Conservation (phyloP, 352 stramenopile genomes). For the Saprolegnia parasitica region DNA sequence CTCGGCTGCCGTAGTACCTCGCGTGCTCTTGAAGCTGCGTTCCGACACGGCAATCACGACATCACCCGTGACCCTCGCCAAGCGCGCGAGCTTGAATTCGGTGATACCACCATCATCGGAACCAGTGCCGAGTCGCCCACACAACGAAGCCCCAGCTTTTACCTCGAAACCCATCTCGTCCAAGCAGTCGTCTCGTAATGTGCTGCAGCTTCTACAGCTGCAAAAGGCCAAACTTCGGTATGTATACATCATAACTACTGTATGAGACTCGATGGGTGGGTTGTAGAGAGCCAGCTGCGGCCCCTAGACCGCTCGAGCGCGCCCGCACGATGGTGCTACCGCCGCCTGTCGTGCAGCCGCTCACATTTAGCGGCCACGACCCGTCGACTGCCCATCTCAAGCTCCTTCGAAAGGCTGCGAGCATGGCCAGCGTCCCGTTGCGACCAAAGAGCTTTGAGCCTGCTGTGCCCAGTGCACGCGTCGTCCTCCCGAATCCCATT, state of each 20-base stretch:
- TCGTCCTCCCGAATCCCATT: background rate
- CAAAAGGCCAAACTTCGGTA: slow-evolving; percentile 16
- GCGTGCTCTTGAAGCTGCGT: background rate
- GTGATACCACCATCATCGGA: background rate
- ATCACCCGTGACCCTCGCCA: background rate
- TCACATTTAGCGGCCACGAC: background rate
- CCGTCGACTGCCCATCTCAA: slow-evolving; percentile 9
- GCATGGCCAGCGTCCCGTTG: slow-evolving; percentile 4
- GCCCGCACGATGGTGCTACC: background rate
- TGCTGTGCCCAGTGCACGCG: background rate
- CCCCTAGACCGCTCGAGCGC: too few relatives aligned
- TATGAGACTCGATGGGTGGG: background rate
- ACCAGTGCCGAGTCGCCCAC: background rate
- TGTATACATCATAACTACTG: background rate
- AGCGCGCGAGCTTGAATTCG: background rate
- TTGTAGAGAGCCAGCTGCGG: background rate
- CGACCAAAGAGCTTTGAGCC: background rate
- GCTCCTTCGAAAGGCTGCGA: slow-evolving; percentile 15
- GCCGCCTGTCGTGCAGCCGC: background rate
- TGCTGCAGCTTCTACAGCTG: slow-evolving; percentile 25
- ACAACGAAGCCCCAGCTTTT: background rate
- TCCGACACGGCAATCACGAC: too few relatives aligned
- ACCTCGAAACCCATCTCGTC: background rate
- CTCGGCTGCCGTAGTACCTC: background rate
- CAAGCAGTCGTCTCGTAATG: background rate